Evolutionary conservation across 805 yeast genomes (phyloP).

Genomic region (Suhomyces prunicola): DNA sequence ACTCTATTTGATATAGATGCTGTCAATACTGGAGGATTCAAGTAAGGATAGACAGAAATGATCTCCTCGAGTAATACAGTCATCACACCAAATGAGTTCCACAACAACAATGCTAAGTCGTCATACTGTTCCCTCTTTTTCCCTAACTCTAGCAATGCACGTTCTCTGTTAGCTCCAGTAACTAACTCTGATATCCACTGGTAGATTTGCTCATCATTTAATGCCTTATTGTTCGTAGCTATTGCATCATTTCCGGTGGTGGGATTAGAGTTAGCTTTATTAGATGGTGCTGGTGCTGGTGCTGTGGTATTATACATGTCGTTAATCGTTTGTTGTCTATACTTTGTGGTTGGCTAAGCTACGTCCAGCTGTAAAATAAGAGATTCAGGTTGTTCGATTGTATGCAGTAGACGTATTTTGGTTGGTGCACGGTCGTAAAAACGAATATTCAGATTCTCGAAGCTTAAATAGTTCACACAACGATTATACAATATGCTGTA

Average conservation of each 20-base stretch:
- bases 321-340: not conserved
- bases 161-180: slow-evolving; percentile 87
- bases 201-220: slow-evolving; percentile 73
- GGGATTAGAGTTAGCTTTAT: not conserved
- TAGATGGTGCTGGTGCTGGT: not conserved
- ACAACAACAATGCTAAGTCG: slow-evolving; percentile 84
- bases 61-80: slow-evolving; percentile 87
- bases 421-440: not conserved
- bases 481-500: not conserved
- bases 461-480: not conserved
- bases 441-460: not conserved
- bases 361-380: not conserved
- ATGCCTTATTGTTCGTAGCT: slow-evolving; percentile 21
- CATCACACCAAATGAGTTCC: slow-evolving; percentile 98
- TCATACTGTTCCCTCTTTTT: slow-evolving; percentile 93
- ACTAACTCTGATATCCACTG: slow-evolving; percentile 88
- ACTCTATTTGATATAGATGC: slow-evolving; percentile 89
- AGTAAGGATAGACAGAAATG: slow-evolving; percentile 81
- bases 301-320: slow-evolving; percentile 5
- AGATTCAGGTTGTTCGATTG: not conserved
- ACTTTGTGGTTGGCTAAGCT: not conserved
- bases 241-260: not conserved
- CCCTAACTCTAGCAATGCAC: slow-evolving; percentile 88
- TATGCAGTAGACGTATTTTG: not conserved
- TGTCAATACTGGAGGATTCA: slow-evolving; percentile 81